Evolutionary conservation across 2,329 filamentous ascomycete genomes (phyloP).

Genomic region (Botrytis deweyae): DNA sequence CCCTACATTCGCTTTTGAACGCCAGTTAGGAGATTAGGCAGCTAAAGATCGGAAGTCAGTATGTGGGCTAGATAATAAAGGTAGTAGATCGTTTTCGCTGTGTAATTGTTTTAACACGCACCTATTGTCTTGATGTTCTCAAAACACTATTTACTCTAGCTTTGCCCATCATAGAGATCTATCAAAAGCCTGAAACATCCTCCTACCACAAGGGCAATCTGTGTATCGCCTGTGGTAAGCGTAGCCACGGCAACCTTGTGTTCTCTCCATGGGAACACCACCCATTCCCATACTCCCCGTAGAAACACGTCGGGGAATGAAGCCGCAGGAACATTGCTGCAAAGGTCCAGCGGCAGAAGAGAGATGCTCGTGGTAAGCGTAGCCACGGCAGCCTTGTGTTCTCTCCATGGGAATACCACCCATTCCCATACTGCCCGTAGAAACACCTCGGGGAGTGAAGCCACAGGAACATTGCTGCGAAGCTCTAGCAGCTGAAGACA

Average conservation of each 20-base stretch:
- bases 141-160: background rate
- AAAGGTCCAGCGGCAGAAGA: background rate
- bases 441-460: background rate
- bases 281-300: background rate
- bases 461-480: background rate
- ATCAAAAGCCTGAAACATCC: background rate
- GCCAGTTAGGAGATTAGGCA: background rate
- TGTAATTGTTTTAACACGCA: background rate
- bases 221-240: background rate
- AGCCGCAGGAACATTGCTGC: background rate
- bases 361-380: background rate
- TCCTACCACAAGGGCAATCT: background rate
- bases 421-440: background rate
- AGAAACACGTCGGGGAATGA: background rate
- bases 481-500: background rate
- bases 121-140: background rate
- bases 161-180: background rate
- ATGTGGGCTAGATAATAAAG: background rate
- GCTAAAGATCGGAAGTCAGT: background rate
- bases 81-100: accelerated
- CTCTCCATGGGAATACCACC: background rate
- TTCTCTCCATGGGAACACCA: background rate
- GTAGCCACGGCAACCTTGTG: too few species aligned
- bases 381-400: background rate
- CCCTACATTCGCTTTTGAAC: background rate